Base-by-base conservation (phyloP, 495 filamentous ascomycete genomes). In the Podospora tetraspora region DNA sequence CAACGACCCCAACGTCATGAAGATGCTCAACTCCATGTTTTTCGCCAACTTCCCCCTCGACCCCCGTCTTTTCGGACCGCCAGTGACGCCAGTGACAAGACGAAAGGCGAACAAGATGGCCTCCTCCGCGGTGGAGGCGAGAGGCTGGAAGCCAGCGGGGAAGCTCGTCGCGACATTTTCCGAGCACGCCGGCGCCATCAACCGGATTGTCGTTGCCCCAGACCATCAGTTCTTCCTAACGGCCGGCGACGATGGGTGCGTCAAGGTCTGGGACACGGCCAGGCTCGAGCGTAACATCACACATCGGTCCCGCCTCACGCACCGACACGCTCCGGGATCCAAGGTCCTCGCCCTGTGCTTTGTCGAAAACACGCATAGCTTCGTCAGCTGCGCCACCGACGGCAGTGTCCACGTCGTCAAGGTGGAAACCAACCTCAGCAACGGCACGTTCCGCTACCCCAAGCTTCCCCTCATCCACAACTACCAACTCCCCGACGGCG, bases 171-270 rank as follows among this genome's bases (percentile, higher is more conserved):
- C 93, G 7, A 90, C 90, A 0, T 94, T 97, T 73, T 88, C 91
- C 1, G 96, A 98, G 75, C 96, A 99, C 74, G 87, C 83, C 16
- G 92, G 84, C 2, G 85, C 92, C 23, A 87, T 98, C 71, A 97
- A 92, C 71, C 86, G 94, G 6, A 87, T 98, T 16, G 83, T 91
- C 6, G 84, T 92, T 24, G 88, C 94, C 2, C 92, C 96, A 9
- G 96, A 98, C 76, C 96, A 99, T 77, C 81, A 86, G 3, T 99
- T 99, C 81, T 99, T 99, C 78, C 84, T 95, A 29, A 98, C 94
- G 0, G 95, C 85, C 6, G 93, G 94, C 13, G 93, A 98, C 77
- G 96, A 99, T 79, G 91, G 94, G 11, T 89, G 86, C 19, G 92
- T 97, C 57, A 96, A 92, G 72, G 84, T 99, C 10, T 99, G 96